Conservation (phyloP, 192 early-diverging fungal genomes). For the Paraglomus brasilianum region DNA sequence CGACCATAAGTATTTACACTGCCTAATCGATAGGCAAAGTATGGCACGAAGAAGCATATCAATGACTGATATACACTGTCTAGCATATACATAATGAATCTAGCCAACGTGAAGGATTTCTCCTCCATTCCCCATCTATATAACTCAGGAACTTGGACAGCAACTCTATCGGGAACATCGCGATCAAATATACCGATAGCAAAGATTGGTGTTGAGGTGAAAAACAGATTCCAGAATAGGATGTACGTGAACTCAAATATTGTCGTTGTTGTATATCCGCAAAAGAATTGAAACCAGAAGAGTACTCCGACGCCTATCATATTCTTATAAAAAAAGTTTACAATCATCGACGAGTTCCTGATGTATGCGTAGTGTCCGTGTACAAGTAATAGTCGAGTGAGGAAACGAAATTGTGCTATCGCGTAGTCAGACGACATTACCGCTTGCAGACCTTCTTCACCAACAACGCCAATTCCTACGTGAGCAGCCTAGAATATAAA, state of each 20-base stretch:
- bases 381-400: constrained; percentile 63
- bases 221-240: constrained; percentile 76
- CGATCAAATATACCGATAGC: constrained; percentile 72
- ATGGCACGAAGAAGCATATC: constrained; percentile 48
- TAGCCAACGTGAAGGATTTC: constrained; percentile 59
- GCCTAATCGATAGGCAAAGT: constrained; percentile 29
- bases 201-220: constrained; percentile 72
- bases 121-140: constrained; percentile 65
- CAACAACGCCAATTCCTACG: constrained; percentile 73
- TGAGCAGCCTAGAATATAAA: constrained; percentile 51
- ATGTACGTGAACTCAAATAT: constrained; percentile 78
- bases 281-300: constrained; percentile 81
- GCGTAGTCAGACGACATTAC: constrained; percentile 75
- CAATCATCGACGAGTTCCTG: constrained; percentile 56
- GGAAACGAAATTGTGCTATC: constrained; percentile 68
- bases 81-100: constrained; percentile 59
- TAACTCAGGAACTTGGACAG: constrained; percentile 66
- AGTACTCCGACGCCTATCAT: constrained; percentile 66
- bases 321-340: constrained; percentile 78
- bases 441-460: constrained; percentile 77
- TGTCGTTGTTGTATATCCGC: constrained; percentile 71
- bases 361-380: constrained; percentile 71
- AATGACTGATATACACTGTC: constrained; percentile 69
- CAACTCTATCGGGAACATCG: constrained; percentile 60
- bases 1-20: constrained; percentile 17